Evolutionary conservation across 768 basidiomycete species (phyloP).

Genomic region (Leccinellum luteum): DNA sequence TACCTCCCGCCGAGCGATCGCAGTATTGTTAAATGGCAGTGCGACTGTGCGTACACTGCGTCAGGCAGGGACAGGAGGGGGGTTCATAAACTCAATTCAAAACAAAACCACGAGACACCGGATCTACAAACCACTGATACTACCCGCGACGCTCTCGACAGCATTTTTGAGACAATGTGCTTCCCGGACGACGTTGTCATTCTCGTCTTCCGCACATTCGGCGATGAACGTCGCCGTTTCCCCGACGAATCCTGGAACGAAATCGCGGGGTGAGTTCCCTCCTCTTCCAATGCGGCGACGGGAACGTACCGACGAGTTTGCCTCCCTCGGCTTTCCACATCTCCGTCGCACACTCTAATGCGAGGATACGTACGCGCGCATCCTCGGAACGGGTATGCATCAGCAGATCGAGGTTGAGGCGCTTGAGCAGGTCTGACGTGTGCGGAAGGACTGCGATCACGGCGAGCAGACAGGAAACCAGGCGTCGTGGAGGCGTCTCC

Average conservation of each 20-base stretch:
- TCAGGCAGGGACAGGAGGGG: too few species aligned
- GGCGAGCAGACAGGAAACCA: constrained; percentile 20
- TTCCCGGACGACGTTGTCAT: constrained; percentile 74
- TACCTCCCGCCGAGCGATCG: too few species aligned
- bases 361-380: constrained; percentile 60
- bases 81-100: too few species aligned
- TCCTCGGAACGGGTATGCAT: constrained; percentile 91
- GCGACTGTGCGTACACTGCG: too few species aligned
- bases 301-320: constrained; percentile 65
- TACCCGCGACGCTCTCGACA: constrained; percentile 71
- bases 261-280: background rate
- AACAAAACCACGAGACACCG: too few species aligned
- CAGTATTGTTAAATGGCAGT: too few species aligned
- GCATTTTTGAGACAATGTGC: constrained; percentile 66
- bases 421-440: constrained; percentile 54
- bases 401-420: constrained; percentile 77
- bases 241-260: constrained; percentile 58
- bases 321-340: constrained; percentile 78
- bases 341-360: constrained; percentile 63
- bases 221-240: constrained; percentile 86
- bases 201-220: constrained; percentile 87
- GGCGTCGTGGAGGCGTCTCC: constrained; percentile 6
- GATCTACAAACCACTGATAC: constrained; percentile 34
- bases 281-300: background rate
- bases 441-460: constrained; percentile 16